A percentile compares a stretch with the other conserved stretches of the same genome.
These are phyloP conservation scores for Emydomyces testavorans DNA, from an alignment of 2,329 filamentous ascomycete species.

Conservation along the genomic window DNA sequence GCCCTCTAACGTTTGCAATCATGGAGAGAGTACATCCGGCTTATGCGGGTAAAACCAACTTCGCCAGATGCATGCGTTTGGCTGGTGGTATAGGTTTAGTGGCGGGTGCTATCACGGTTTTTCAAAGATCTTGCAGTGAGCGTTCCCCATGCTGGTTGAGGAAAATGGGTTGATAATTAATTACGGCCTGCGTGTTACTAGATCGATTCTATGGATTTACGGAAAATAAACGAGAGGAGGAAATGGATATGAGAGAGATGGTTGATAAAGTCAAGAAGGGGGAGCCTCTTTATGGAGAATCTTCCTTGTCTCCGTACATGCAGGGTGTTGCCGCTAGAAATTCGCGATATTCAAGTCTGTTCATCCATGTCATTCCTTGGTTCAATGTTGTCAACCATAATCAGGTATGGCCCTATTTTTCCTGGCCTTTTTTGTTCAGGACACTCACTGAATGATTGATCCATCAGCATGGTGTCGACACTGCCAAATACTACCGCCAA, in stretches of 20 bases:
- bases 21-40: slow-evolving; percentile 82
- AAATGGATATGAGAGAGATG: slow-evolving; percentile 98
- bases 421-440: neutral
- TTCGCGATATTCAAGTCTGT: slow-evolving; percentile 78
- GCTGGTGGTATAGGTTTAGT: slow-evolving; percentile 58
- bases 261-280: slow-evolving; percentile 89
- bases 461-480: slow-evolving; percentile 79
- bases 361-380: slow-evolving; percentile 79
- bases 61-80: slow-evolving; percentile 71
- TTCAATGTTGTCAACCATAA: slow-evolving; percentile 98
- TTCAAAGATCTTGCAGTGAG: slow-evolving; percentile 73
- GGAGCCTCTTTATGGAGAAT: slow-evolving; percentile 76
- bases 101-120: slow-evolving; percentile 75
- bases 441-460: neutral
- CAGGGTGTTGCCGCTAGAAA: slow-evolving; percentile 88
- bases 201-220: slow-evolving; percentile 92
- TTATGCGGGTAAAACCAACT: slow-evolving; percentile 68
- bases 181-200: slow-evolving; percentile 30
- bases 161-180: slow-evolving; percentile 14
- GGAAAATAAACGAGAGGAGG: slow-evolving; percentile 82
- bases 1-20: slow-evolving; percentile 60
- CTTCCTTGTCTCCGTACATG: slow-evolving; percentile 68
- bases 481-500: slow-evolving; percentile 94
- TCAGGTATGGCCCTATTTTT: slow-evolving; percentile 37
- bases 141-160: slow-evolving; percentile 19